Base-by-base conservation (phyloP, 441 rosid species). In the Codiaeum variegatum region DNA sequence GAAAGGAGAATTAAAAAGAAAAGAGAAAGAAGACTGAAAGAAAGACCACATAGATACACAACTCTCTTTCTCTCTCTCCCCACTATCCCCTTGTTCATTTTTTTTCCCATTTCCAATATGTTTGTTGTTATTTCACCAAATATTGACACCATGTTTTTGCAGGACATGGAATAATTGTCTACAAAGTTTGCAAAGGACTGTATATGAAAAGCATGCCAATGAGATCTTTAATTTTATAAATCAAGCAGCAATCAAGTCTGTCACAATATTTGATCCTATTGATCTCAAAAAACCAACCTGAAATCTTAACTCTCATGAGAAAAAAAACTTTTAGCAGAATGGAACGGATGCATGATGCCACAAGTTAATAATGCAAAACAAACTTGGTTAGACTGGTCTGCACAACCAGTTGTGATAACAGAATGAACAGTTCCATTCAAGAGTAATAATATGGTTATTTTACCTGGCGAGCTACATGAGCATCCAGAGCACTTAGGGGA, bases 401-500 rank as follows among this genome's bases (percentile, higher is more conserved):
- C 28, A 18, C 15, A 7, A 46, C 13, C 58, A 19, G 9, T 21
- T 28, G 59, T 29, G 26, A 49, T 52, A 19, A 11, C 36, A 60
- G 31, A 60, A n/a, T n/a, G 12, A 31, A 7, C 36, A 60, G 19
- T 60, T 28, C 18, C 15, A 29, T 31, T 32, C 10, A 29, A 60
- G 73, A 47, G 64, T 26, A 49, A 54, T 56, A 32, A 42, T 19
- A 54, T 55, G 62, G 78, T 92, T 97, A 85, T 93, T 97, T 71
- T 94, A 96, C 99, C 96, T 94, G 93, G 38, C 79, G 91, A 71
- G 90, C 95, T 72, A 96, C 96, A 71, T 96, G 94, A 71, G 98
- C 96, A 81, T 96, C 98, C 4, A 96, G 83, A 76, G 99, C 98
- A 86, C 98, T 94, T 79, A 96, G 86, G 74, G 98, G 99, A 69